phyloP scores from a whole-genome alignment of 2,329 filamentous ascomycete genomes.

The Penicillium psychrosexuale region DNA sequence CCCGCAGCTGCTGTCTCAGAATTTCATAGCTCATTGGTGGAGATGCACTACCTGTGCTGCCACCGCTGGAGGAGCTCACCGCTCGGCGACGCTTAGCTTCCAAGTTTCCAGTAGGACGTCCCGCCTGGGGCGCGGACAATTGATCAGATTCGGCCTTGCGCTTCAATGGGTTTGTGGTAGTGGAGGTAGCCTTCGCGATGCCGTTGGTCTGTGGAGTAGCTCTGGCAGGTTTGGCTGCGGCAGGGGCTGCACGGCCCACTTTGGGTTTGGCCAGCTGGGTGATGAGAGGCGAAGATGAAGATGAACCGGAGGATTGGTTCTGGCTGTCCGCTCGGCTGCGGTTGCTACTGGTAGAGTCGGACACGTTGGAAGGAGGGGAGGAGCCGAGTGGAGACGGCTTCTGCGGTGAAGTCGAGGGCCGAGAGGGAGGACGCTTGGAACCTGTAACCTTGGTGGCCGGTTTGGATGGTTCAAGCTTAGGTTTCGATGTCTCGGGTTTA shows the following conservation, averaged over 20 bases:
- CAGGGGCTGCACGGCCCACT: constrained; percentile 16
- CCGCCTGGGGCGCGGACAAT: constrained; percentile 19
- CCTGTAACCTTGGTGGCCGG: constrained; percentile 31
- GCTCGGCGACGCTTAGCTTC: constrained; percentile 43
- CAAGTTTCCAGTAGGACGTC: constrained; percentile 37
- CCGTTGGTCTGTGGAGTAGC: constrained; percentile 25
- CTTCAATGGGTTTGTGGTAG: constrained; percentile 36
- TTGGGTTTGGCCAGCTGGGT: constrained; percentile 36
- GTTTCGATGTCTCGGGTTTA: constrained; percentile 2
- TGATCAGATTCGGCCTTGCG: constrained; percentile 41
- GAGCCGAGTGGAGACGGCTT: constrained; percentile 62
- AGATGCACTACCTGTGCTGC: constrained; percentile 43
- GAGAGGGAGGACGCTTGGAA: constrained; percentile 38
- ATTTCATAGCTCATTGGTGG: constrained; percentile 38
- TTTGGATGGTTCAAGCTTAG: constrained; percentile 27
- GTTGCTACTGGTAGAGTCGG: constrained; percentile 51
- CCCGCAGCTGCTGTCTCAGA: constrained; percentile 38
- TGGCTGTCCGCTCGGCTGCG: constrained; percentile 42
- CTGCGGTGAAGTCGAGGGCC: constrained; percentile 52
- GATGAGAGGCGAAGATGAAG: constrained; percentile 46
- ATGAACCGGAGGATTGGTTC: constrained; percentile 44
- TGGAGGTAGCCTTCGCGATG: constrained; percentile 20
- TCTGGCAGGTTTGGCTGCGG: constrained; percentile 18
- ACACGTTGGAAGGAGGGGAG: constrained; percentile 60
- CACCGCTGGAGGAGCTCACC: constrained; percentile 38